Conservation (phyloP, 768 basidiomycete genomes). For the Exsudoporus frostii region DNA sequence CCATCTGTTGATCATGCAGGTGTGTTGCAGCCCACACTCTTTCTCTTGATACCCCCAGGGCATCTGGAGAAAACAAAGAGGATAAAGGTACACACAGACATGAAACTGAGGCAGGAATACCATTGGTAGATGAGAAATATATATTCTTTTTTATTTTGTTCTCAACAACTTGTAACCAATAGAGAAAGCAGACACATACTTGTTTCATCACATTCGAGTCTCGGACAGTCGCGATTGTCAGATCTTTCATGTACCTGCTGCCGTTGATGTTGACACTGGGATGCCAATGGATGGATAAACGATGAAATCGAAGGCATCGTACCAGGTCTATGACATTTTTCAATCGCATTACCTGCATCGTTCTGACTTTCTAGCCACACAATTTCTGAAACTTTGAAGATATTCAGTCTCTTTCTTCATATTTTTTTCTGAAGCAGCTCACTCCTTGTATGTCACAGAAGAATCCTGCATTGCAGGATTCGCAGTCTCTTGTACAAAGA, state of each 20-base stretch:
- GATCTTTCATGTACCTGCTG: conserved; percentile 46
- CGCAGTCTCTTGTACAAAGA: conserved; percentile 46
- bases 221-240: conserved; percentile 44
- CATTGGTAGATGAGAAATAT: conserved; percentile 54
- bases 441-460: conserved; percentile 12
- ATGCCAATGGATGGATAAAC: conserved; percentile 41
- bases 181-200: conserved; percentile 26
- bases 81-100: conserved; percentile 23
- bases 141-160: too few species aligned
- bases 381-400: conserved; percentile 49
- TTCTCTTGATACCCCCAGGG: too few species aligned
- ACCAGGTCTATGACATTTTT: conserved; percentile 36
- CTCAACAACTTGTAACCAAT: conserved; percentile 3
- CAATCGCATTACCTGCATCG: conserved; percentile 28
- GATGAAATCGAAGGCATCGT: neutral
- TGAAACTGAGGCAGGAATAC: conserved; percentile 54
- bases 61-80: neutral
- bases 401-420: conserved; percentile 47
- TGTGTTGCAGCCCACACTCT: too few species aligned
- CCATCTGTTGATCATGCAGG: too few species aligned
- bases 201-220: conserved; percentile 42
- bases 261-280: conserved; percentile 58
- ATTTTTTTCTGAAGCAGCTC: conserved; percentile 26
- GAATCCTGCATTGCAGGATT: conserved; percentile 45
- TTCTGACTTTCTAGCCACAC: conserved; percentile 40